These are phyloP conservation scores for Thelonectria rubi DNA, from an alignment of 2,329 filamentous ascomycete species.

Conservation along the genomic window DNA sequence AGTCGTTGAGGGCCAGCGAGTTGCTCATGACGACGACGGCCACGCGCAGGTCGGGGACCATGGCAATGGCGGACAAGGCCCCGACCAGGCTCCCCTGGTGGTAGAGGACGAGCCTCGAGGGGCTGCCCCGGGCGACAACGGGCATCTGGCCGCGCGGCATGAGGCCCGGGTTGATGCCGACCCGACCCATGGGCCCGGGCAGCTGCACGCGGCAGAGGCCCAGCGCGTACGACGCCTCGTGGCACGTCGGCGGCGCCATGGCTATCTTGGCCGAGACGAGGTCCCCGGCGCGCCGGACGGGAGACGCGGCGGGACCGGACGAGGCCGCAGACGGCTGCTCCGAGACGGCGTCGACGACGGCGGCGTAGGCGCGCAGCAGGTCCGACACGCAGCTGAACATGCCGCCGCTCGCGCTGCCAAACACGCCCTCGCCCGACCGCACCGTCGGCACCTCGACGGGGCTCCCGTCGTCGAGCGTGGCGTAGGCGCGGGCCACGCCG, in stretches of 20 bases:
- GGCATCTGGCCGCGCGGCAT: slow-evolving; percentile 10
- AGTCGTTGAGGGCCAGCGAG: slow-evolving; percentile 23
- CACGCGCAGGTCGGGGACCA: slow-evolving; percentile 19
- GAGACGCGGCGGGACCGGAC: neutral
- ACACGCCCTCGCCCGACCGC: neutral
- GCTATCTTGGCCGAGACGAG: neutral
- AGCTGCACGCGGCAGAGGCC: slow-evolving; percentile 22
- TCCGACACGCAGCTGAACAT: slow-evolving; percentile 16
- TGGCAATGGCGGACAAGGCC: slow-evolving; percentile 3
- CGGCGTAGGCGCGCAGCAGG: neutral
- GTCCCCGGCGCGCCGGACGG: neutral
- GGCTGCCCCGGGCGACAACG: slow-evolving; percentile 9
- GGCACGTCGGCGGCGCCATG: neutral
- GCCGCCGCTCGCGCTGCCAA: neutral
- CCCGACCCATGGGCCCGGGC: slow-evolving; percentile 14
- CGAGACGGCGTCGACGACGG: neutral
- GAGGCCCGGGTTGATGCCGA: slow-evolving; percentile 19
- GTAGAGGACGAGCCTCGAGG: slow-evolving; percentile 7
- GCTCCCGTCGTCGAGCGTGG: slow-evolving; percentile 10
- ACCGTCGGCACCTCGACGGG: neutral
- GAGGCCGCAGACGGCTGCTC: neutral
- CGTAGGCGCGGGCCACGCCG: slow-evolving; percentile 9
- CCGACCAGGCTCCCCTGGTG: slow-evolving; percentile 24
- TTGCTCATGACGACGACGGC: slow-evolving; percentile 23
- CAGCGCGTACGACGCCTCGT: slow-evolving; percentile 13